A percentile compares a stretch with the other conserved stretches of the same genome.
Evolutionary conservation across 2,329 filamentous ascomycete species (phyloP).

Genomic region (Nannizzia gypsea): DNA sequence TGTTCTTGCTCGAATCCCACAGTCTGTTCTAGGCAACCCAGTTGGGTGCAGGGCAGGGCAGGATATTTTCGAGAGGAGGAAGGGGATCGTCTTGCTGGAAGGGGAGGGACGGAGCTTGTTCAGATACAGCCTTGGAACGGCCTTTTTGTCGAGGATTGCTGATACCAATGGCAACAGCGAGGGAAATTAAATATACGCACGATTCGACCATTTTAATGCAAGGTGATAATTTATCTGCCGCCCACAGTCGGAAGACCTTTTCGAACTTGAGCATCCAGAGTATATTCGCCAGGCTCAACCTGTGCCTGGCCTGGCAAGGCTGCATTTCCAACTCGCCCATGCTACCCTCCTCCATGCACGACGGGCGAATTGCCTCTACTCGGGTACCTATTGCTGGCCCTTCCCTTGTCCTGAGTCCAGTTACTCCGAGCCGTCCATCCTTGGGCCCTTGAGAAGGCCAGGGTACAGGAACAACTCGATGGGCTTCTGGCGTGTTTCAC

Average conservation of each 20-base stretch:
- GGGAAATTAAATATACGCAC: not conserved
- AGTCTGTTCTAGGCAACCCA: not conserved
- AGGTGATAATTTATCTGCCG: not conserved
- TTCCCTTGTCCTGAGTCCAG: not conserved
- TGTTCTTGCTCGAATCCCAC: not conserved
- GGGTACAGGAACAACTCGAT: not conserved
- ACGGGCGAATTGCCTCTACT: not conserved
- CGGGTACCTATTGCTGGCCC: not conserved
- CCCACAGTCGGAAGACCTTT: not conserved
- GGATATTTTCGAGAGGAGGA: not conserved
- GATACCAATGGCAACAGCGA: not conserved
- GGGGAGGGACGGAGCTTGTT: too few species aligned
- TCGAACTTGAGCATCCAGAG: too few species aligned
- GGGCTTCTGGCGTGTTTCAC: slow-evolving; percentile 3
- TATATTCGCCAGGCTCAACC: not conserved
- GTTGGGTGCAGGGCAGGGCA: not conserved
- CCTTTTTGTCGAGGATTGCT: not conserved
- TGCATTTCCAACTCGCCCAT: not conserved
- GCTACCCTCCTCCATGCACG: not conserved
- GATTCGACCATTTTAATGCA: not conserved
- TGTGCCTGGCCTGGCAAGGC: not conserved
- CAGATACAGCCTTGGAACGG: not conserved
- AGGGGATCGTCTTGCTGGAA: not conserved
- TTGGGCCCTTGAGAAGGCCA: not conserved
- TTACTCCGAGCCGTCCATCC: not conserved